phyloP scores from a whole-genome alignment of 1,284 basidiomycete genomes.

The Sporisorium iseilematis-ciliati region DNA sequence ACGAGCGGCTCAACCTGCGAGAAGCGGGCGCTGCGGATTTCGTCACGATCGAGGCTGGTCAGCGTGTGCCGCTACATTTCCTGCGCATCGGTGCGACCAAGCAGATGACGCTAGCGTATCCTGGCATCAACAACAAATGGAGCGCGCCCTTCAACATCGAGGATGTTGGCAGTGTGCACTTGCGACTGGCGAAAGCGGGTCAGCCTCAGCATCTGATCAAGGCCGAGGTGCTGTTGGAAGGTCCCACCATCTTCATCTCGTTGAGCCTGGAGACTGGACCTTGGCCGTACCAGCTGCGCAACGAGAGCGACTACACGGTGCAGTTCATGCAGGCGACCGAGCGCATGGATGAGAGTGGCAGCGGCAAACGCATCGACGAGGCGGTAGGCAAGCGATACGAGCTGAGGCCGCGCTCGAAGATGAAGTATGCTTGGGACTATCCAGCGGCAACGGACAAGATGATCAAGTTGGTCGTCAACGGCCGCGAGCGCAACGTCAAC shows the following conservation, averaged over 20 bases:
- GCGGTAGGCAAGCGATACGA: constrained; percentile 72
- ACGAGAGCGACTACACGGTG: constrained; percentile 83
- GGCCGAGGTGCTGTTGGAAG: constrained; percentile 86
- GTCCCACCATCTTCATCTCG: constrained; percentile 88
- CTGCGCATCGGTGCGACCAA: constrained; percentile 75
- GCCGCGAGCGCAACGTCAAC: constrained; percentile 82
- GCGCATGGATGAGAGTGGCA: constrained; percentile 33
- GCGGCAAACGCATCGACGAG: constrained; percentile 43
- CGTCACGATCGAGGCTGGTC: constrained; percentile 71
- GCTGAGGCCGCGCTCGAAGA: constrained; percentile 75
- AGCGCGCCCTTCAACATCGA: constrained; percentile 89
- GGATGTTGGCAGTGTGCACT: constrained; percentile 86
- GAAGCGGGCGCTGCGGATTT: constrained; percentile 79
- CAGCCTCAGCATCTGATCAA: constrained; percentile 76
- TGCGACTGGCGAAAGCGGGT: constrained; percentile 75
- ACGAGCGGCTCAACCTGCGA: constrained; percentile 80
- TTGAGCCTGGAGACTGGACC: constrained; percentile 77
- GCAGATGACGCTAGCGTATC: constrained; percentile 83
- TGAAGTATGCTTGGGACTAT: constrained; percentile 92
- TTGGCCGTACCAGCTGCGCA: constrained; percentile 93
- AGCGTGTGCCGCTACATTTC: constrained; percentile 79
- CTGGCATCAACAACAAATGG: constrained; percentile 88
- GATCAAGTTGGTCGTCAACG: constrained; percentile 77
- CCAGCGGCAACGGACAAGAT: constrained; percentile 88
- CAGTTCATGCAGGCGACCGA: constrained; percentile 77